A percentile compares a stretch with the other conserved stretches of the same genome.
Evolutionary conservation across 768 basidiomycete species (phyloP).

Genomic region (Coprinopsis strossmayeri): DNA sequence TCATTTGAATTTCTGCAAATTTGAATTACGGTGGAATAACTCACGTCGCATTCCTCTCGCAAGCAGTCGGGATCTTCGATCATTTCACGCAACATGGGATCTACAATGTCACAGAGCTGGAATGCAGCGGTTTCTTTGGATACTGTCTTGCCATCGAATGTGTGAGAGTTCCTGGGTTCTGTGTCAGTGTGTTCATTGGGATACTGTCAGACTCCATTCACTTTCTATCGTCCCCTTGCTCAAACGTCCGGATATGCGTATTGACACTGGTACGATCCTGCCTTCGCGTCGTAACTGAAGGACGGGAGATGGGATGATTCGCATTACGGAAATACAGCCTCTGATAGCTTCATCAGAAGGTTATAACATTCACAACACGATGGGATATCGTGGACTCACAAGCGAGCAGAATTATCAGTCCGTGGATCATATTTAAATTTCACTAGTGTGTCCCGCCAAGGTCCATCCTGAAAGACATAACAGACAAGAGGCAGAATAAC

Average conservation of each 20-base stretch:
- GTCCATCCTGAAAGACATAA: conserved; percentile 91
- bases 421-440: conserved; percentile 89
- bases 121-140: conserved; percentile 87
- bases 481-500: conserved; percentile 71
- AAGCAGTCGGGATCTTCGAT: conserved; percentile 68
- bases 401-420: conserved; percentile 58
- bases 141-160: conserved; percentile 81
- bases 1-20: not conserved
- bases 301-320: conserved; percentile 71
- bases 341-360: conserved; percentile 63
- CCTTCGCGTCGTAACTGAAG: conserved; percentile 66
- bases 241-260: conserved; percentile 31
- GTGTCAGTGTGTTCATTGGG: not conserved
- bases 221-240: conserved; percentile 42
- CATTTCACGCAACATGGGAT: conserved; percentile 77
- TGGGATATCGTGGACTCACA: conserved; percentile 45
- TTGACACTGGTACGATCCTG: conserved; percentile 47
- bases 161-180: conserved; percentile 54
- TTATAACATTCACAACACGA: conserved; percentile 2
- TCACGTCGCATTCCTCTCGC: conserved; percentile 68
- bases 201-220: conserved; percentile 14
- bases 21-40: conserved; percentile 20
- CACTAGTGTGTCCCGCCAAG: conserved; percentile 87
- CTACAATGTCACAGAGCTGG: conserved; percentile 88
- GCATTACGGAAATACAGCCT: conserved; percentile 86